These are phyloP conservation scores for Kluyveromyces starmeri DNA, from an alignment of 805 yeast species.

Conservation along the genomic window DNA sequence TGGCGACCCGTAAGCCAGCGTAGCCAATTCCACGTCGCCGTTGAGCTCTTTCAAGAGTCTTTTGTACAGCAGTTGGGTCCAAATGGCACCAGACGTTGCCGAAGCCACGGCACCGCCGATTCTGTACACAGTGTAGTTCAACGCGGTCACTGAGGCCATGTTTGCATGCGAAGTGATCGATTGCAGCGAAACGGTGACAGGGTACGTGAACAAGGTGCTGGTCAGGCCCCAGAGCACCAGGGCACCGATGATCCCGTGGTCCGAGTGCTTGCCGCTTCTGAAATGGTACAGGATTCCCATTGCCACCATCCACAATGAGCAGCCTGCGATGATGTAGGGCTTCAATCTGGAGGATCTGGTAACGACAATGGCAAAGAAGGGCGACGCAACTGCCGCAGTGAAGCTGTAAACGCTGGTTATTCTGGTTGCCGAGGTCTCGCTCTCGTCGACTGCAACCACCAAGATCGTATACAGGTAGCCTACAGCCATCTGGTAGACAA, in stretches of 20 bases:
- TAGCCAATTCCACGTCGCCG: slow-evolving; percentile 33
- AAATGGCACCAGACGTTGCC: slow-evolving; percentile 65
- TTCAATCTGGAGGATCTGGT: slow-evolving; percentile 43
- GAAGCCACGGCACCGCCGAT: slow-evolving; percentile 59
- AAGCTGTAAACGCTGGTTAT: slow-evolving; percentile 54
- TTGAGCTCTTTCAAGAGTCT: slow-evolving; percentile 31
- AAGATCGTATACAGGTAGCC: slow-evolving; percentile 62
- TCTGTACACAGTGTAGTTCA: slow-evolving; percentile 50
- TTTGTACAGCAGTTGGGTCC: slow-evolving; percentile 53
- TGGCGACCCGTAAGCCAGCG: slow-evolving; percentile 45
- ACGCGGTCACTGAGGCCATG: slow-evolving; percentile 56
- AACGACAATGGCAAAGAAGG: slow-evolving; percentile 46
- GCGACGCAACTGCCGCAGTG: slow-evolving; percentile 53
- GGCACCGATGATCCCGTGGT: slow-evolving; percentile 54
- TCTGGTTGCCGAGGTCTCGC: slow-evolving; percentile 53
- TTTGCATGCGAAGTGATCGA: slow-evolving; percentile 54
- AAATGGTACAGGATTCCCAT: slow-evolving; percentile 50
- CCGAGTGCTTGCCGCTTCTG: slow-evolving; percentile 43
- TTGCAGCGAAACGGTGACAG: slow-evolving; percentile 54
- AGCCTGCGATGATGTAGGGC: slow-evolving; percentile 51
- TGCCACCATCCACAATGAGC: slow-evolving; percentile 47
- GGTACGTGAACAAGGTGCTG: slow-evolving; percentile 60
- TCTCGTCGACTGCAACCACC: slow-evolving; percentile 52
- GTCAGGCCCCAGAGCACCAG: slow-evolving; percentile 59
- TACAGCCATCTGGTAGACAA: slow-evolving; percentile 60